These are phyloP conservation scores for Areca catechu DNA, from an alignment of 176 grass and related monocot genomes.

Conservation along the genomic window DNA sequence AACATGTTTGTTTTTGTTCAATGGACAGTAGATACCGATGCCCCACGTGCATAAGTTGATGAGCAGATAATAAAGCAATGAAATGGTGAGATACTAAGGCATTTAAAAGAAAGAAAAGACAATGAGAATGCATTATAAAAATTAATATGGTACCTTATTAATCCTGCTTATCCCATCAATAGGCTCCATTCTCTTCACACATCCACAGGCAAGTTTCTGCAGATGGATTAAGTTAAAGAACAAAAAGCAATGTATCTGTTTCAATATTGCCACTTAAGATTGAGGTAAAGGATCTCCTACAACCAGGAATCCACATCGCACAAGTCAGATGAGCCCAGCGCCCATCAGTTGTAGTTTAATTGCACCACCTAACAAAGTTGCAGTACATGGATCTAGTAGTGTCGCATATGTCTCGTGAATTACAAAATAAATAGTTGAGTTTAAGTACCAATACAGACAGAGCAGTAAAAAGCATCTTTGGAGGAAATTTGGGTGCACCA, in stretches of 20 bases:
- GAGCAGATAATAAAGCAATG: too few species aligned
- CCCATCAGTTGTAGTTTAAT: slow-evolving; percentile 98
- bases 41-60: too few species aligned
- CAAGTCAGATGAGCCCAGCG: slow-evolving; percentile 95
- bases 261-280: too few species aligned
- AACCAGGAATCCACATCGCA: slow-evolving; percentile 99
- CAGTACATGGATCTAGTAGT: neutral
- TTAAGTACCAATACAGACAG: slow-evolving; percentile 75
- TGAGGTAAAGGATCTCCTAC: neutral
- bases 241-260: too few species aligned
- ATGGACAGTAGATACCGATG: too few species aligned
- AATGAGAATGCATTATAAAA: neutral
- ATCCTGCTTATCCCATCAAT: slow-evolving; percentile 96
- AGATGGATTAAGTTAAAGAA: slow-evolving; percentile 8
- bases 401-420: neutral
- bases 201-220: slow-evolving; percentile 94
- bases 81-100: too few species aligned
- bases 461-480: slow-evolving; percentile 88
- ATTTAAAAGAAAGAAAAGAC: too few species aligned
- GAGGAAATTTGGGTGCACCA: slow-evolving; percentile 65
- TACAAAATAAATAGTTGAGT: slow-evolving; percentile 1
- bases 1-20: slow-evolving; percentile 2
- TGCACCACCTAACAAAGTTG: slow-evolving; percentile 58
- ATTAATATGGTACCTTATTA: slow-evolving; percentile 53
- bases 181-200: slow-evolving; percentile 96